Base-by-base conservation (phyloP, 1,284 basidiomycete species). In the Kalmanozyma brasiliensis region DNA sequence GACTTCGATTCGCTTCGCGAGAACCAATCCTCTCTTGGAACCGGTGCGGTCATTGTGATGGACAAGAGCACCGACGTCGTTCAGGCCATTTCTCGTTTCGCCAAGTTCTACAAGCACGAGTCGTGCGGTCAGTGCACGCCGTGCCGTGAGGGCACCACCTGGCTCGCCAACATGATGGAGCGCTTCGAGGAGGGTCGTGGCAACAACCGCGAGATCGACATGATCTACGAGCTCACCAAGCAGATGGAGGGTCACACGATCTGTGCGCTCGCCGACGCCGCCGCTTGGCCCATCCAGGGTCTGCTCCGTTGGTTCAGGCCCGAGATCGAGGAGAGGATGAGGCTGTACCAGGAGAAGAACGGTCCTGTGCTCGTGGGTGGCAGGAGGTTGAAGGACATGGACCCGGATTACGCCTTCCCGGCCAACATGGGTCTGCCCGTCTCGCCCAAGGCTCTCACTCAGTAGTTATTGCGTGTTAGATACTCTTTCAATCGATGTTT, bases 41-140 rank as follows among this genome's bases (percentile, higher is more conserved):
- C 95, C 0, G 95, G 95, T 61, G 95, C 95, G 17, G 94, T 98
- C 69, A 98, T 98, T 74, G 95, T 98, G 74, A 98, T 98, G 94
- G 90, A 98, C 87, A 93, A 97, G 86, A 90, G 89, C 74, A 97
- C 95, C 34, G 95, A 98, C 82, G 90, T 98, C 56, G 70, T 81
- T 7, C 45, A 69, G 52, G 94, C 93, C 62, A 98, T 98, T 75
- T 91, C 95, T 11, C 90, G 94, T 42, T 97, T 98, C 85, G 86
- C 93, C 57, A 80, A 75, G 52, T 79, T 81, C 62, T 80, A 79
- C 77, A 96, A 97, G 84, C 95, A 98, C 85, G 96, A 98, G 84
- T 95, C 93, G 5, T 98, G 95, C 79, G 96, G 96, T 20, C 96
- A 98, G 84, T 98, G 94, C 83, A 98, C 95, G 7, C 94, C 94